Evolutionary conservation across 169 alveolate genomes (phyloP), one percentile per base, ranked within the genome.

Genomic region (Cryptosporidium viatorum): DNA sequence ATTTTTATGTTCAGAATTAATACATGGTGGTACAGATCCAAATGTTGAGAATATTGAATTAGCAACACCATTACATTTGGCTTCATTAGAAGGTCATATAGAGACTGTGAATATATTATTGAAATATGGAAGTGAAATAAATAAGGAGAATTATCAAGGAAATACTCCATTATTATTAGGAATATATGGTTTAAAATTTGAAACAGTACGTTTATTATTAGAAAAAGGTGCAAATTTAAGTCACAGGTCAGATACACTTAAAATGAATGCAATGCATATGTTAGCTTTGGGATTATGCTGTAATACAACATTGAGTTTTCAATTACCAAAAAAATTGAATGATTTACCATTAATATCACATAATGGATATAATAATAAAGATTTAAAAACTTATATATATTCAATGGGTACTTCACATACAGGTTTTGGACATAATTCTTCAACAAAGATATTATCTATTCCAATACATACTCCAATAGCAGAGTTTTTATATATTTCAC

Each of bases 1-100:
- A 16, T 84, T 91, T 14, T 70, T 96, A 41, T 93, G 93, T n/a
- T 85, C 94, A 70, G 96, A 94, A 65, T 91, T 96, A 69, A 70
- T 95, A 48, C 93, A 93, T 58, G 86, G 94, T 55, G 97, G 97
- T 10, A 73, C 93, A 3, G 92, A 86, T 29, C 95, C 95, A 21
- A 92, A 84, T 70, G 74, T 86, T 39, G 70, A 91, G 51, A 96
- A 95, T 84, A 92, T 60, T 23, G 98, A 96, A 80, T 95, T 96
- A 8, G 97, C 97, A n/a, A 94, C 95, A 26, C 96, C 98, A 39
- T 86, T 96, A 26, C 98, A 96, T 71, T 69, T 96, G 84, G 98
- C 98, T 16, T 86, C 96, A 18, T 55, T 93, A 14, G 93, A 91
- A 37, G 98, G 97, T 26, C 96, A 95, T 41, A 35, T 58, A 21